Base-by-base conservation (phyloP, 371 early-diverging fungal species). In the Mortierella sp. region DNA sequence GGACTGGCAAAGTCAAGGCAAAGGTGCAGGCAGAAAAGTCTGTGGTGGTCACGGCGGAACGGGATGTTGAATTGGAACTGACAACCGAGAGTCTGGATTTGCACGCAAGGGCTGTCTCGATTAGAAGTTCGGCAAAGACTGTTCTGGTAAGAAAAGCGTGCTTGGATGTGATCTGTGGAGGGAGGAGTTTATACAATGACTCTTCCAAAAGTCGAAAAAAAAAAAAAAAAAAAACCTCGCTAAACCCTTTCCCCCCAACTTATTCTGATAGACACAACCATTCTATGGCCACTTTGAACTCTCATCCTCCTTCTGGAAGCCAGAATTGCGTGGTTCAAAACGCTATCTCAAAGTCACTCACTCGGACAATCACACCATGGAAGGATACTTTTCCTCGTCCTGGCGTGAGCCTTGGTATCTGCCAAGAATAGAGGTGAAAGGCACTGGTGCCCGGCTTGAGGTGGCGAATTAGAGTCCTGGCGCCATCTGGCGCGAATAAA, bases 271-370 rank as follows among this genome's bases (percentile, higher is more conserved):
- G 57, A 27, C 31, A 2, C 56, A 19, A 16, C 28, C 26, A 19
- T 64, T 56, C 38, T 50, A 42, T 18, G 64, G 64, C 1, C 56
- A 64, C 24, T 47, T 64, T 18, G 3, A 10, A 12, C 14, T 64
- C 5, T 2, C 3, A 24, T 28, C 38, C 7, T 8, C 47, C 24
- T 43, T n/a, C 4, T 3, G 24, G 6, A 19, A 3, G 23, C 57
- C 64, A 19, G 43, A 42, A 5, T 18, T 64, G 2, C 1, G 8
- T 18, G 42, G 39, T 10, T 31, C 54, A 16, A 4, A n/a, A 26
- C 28, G 38, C 31, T 54, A 23, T 26, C n/a, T 42, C n/a, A 45
- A 45, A 13, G 6, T 50, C 23, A 23, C 13, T 2, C 18, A 9
- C 21, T 42, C 43, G 10, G 31, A 49, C 24, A 51, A 64, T 13